phyloP scores from a whole-genome alignment of 805 yeast genomes.

The Pichia gijzeniarum region DNA sequence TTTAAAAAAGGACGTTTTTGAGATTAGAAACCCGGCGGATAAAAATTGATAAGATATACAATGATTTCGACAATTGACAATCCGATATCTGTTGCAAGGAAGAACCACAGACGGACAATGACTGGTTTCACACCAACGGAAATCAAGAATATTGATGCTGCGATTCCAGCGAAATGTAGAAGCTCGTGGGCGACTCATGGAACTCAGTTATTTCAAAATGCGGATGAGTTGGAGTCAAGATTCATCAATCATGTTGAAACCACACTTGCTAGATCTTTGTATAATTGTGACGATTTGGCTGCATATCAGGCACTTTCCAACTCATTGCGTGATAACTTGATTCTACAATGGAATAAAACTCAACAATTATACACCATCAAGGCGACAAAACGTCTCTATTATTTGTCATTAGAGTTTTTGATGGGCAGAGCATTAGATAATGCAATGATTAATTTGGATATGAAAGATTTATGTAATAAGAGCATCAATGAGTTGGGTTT shows the following conservation, averaged over 20 bases:
- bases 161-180: slow-evolving; percentile 74
- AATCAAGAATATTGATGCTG: slow-evolving; percentile 72
- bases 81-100: background rate
- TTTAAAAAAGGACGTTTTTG: too few species aligned
- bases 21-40: too few species aligned
- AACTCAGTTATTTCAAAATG: slow-evolving; percentile 41
- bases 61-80: slow-evolving; percentile 8
- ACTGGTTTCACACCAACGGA: slow-evolving; percentile 92
- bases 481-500: slow-evolving; percentile 75
- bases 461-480: slow-evolving; percentile 50
- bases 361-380: slow-evolving; percentile 82
- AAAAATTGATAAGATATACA: background rate
- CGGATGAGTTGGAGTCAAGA: slow-evolving; percentile 54
- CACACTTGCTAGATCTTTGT: slow-evolving; percentile 82
- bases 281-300: slow-evolving; percentile 87
- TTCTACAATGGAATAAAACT: slow-evolving; percentile 87
- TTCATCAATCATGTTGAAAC: slow-evolving; percentile 88
- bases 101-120: slow-evolving; percentile 60
- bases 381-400: slow-evolving; percentile 82
- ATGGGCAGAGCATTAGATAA: slow-evolving; percentile 96
- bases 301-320: slow-evolving; percentile 87
- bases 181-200: slow-evolving; percentile 70
- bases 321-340: slow-evolving; percentile 70
- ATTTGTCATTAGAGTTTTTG: slow-evolving; percentile 78
- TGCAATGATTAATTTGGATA: slow-evolving; percentile 75